Percentiles rank a stretch among this genome's conserved stretches.
phyloP scores from a whole-genome alignment of 2,329 filamentous ascomycete species.

The Rosellinia necatrix region DNA sequence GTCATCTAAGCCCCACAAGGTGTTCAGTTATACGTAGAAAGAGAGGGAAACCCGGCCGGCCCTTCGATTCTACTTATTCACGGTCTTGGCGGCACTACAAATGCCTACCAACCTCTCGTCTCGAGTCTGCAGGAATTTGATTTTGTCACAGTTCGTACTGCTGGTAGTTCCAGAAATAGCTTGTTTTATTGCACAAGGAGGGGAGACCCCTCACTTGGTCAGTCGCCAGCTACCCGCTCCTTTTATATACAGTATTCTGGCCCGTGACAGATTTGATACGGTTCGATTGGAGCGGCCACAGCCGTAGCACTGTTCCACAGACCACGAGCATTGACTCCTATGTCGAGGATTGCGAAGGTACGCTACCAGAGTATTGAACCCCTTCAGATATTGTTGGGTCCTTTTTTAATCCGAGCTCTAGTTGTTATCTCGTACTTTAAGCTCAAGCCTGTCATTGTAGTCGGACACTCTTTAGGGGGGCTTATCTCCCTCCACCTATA shows the following conservation, averaged over 20 bases:
- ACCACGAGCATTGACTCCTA: neutral
- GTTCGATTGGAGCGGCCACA: neutral
- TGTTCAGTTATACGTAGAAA: neutral
- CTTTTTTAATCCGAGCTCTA: neutral
- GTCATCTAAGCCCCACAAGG: neutral
- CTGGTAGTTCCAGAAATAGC: too few species aligned
- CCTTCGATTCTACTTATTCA: neutral
- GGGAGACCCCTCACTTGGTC: too few species aligned
- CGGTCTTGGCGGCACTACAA: neutral
- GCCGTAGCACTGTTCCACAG: neutral
- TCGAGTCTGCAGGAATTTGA: neutral
- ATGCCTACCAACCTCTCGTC: neutral
- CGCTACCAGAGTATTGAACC: neutral
- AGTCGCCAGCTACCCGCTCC: too few species aligned
- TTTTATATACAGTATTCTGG: too few species aligned
- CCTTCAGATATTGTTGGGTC: too few species aligned
- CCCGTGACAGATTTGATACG: too few species aligned
- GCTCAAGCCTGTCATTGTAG: neutral
- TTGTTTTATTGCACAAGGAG: too few species aligned
- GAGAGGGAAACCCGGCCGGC: neutral
- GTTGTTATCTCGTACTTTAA: neutral
- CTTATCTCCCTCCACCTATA: neutral
- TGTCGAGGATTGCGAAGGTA: neutral
- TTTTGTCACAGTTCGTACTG: too few species aligned
- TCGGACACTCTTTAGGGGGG: neutral